Base-by-base conservation (phyloP, 306 rosid genomes). In the Lotus japonicus region DNA sequence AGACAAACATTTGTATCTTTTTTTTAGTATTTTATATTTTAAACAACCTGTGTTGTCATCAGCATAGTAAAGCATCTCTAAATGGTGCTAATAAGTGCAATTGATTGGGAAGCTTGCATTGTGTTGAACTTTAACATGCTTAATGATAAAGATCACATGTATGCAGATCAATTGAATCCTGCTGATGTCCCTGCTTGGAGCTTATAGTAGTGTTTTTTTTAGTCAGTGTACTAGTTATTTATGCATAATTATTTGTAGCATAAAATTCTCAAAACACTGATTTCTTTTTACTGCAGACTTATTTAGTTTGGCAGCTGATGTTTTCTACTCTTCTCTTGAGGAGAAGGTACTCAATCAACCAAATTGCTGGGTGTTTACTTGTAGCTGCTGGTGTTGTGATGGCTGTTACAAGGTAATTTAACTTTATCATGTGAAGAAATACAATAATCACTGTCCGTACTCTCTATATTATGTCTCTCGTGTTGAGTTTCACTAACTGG, bases 251-350 rank as follows among this genome's bases (percentile, higher is more conserved):
- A 36, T 51, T 3, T 57, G 56, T 59, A 52, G 21, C 76, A 56
- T 52, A 38, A 58, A 13, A 44, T 58, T 68, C 54, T 66, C 21
- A 58, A 54, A 74, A 49, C 61, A 67, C 51, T 72, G 19, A 31
- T 3, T 43, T 69, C 64, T 18, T 59, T 66, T 31, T 80, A 5
- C 66, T 82, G 94, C 89, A 92, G 98, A 81, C 92, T 2, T 89
- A 81, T 87, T 81, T 92, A 79, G 96, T 92, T 70, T 92, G 98
- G 98, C 98, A 92, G 84, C 86, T 92, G 44, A 64, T 74, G 15
- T 79, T 92, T 72, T 87, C 98, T 14, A 18, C 80, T 41, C 43
- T 87, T 68, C 62, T 89, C 41, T 78, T 92, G 81, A 76, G 86
- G 58, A 89, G 92, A 85, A 85, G 71, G 72, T 87, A 85, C 84